Evolutionary conservation across 495 filamentous ascomycete genomes (phyloP), one percentile per base, ranked within the genome.

Genomic region (Platismatia glauca): DNA sequence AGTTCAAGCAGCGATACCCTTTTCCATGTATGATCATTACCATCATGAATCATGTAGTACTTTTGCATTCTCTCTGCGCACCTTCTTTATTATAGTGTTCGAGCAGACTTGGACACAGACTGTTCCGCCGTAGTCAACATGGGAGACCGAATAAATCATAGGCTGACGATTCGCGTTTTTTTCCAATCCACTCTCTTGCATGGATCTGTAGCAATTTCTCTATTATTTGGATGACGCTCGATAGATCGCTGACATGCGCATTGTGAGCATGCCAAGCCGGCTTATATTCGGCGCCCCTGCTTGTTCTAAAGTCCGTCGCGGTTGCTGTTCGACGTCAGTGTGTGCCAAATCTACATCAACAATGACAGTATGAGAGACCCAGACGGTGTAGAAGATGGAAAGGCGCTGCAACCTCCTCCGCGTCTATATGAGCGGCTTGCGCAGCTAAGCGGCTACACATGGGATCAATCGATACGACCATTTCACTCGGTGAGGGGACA

Each of bases 361-460:
- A 33, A 58, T 58, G 61, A 58, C 53, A 63, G 55, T 29, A 63
- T 63, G 61, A 44, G 53, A 31, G 61, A 63, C 48, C 15, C 12
- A 29, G 33, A 63, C 37, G 31, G 35, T 34, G 33, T 29, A 43
- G 61, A 63, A 50, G 29, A 33, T 29, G 55, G 53, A 58, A 55
- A 58, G 53, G 43, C 24, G 33, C 43, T 58, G 33, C 55, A 56
- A 35, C 84, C 86, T 64, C 87, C 87, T 41, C 74, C 84, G 62
- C 82, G 85, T 63, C 82, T 92, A 57, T 87, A 86, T 62, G 87
- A 91, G 75, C 79, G 89, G 55, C 76, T 92, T 66, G 79, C 81
- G 64, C 84, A 88, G 65, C 75, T 92, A 63, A 79, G 86, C 33
- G 87, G 87, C 35, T 92, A 89, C 71, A 84, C 80, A 18, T 92